Base-by-base conservation (phyloP, 495 filamentous ascomycete genomes). In the Xylaria flabelliformis region DNA sequence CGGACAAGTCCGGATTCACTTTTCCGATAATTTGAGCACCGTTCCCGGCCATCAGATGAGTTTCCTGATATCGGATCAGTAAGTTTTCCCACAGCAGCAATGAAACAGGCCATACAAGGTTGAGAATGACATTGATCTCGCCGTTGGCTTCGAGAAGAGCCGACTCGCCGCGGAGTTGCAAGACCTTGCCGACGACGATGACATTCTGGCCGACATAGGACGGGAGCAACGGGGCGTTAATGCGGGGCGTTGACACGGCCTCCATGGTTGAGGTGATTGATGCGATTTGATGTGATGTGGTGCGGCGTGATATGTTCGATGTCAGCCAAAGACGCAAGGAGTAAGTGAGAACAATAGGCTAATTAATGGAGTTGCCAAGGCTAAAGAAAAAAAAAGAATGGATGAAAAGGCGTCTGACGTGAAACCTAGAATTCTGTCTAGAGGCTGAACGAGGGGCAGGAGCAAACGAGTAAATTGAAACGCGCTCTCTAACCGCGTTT, bases 21-120 rank as follows among this genome's bases (percentile, higher is more conserved):
- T 96, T 98, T 66, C 94, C 97, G 53, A 98, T 91, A 71, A 99
- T 83, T 82, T 99, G 97, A 21, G 92, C 90, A 56, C 92, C 88
- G 80, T 93, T 93, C 64, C 92, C 91, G 78, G 93, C 85, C 64
- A 88, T 85, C 50, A 98, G 83, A 79, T 97, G 93, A 42, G 88
- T 87, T 73, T 97, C 95, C 87, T 94, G 36, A 69, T 73, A 4
- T 17, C 21, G 7, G 19, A 46, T 73, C 24, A 73, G 71, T 29
- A 7, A 53, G 26, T 8, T 32, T 39, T 15, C 64, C 10, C 44
- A 56, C 17, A 9, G 59, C 13, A 24, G 46, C n/a, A 46, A 29
- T 62, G 24, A n/a, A 39, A 29, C 26, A 69, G 21, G n/a, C 26
- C 39, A 53, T 84, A 93, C 91, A 50, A 91, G 85, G 78, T 92